A percentile compares a stretch with the other conserved stretches of the same genome.
These are phyloP conservation scores for Ceratobasidium papillatum DNA, from an alignment of 1,284 basidiomycete genomes.

Conservation along the genomic window DNA sequence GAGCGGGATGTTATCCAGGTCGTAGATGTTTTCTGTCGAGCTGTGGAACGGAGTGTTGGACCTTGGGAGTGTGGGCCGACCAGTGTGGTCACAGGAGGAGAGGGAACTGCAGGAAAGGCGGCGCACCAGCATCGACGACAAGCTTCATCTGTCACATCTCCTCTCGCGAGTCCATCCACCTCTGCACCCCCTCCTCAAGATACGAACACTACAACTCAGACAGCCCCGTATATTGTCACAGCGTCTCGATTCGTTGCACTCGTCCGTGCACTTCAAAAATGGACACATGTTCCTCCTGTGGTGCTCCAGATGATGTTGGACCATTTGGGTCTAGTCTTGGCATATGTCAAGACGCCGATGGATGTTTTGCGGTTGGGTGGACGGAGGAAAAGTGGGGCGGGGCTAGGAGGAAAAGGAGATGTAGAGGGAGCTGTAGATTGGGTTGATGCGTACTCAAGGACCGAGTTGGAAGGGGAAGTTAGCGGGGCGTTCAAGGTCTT, in stretches of 20 bases:
- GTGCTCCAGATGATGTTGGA: constrained; percentile 23
- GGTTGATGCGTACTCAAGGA: constrained; percentile 31
- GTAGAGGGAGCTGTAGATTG: constrained; percentile 8
- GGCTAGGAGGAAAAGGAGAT: background rate
- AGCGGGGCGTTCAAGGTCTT: constrained; percentile 30
- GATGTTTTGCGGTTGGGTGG: constrained; percentile 15
- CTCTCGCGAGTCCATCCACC: constrained; percentile 10
- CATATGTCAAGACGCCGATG: constrained; percentile 35
- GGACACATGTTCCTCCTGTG: constrained; percentile 14
- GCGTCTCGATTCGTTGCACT: constrained; percentile 35
- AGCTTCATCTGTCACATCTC: constrained; percentile 1
- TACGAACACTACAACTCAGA: background rate
- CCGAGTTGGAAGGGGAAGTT: constrained; percentile 29
- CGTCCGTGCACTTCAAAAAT: constrained; percentile 13
- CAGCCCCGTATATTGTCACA: constrained; percentile 7
- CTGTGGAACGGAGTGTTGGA: constrained; percentile 13
- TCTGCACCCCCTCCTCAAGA: background rate
- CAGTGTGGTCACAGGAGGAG: background rate
- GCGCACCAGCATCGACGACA: background rate
- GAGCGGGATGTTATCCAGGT: constrained; percentile 13
- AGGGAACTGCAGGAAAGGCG: background rate
- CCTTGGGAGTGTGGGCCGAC: background rate
- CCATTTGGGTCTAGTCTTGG: constrained; percentile 7
- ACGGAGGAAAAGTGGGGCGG: constrained; percentile 21
- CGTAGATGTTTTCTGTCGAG: constrained; percentile 13